Percentiles rank a stretch among this genome's conserved stretches.
Conservation (phyloP, 768 basidiomycete species). For the Lentinula sp. region DNA sequence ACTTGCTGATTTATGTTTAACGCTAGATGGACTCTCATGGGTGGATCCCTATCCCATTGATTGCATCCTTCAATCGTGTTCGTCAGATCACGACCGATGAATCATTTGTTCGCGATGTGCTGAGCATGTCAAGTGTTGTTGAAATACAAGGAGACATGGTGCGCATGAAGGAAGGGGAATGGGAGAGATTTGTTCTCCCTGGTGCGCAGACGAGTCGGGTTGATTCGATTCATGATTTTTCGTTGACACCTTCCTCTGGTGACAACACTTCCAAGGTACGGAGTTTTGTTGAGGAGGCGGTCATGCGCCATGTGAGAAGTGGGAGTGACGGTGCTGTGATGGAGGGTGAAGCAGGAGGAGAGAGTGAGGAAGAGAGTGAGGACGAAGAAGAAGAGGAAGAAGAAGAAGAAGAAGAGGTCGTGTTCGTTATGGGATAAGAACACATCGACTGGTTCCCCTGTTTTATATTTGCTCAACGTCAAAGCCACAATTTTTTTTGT, state of each 20-base stretch:
- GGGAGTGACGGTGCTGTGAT: neutral
- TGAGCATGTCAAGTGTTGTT: constrained; percentile 58
- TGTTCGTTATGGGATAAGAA: constrained; percentile 59
- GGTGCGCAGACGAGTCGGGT: constrained; percentile 48
- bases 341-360: neutral
- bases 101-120: constrained; percentile 62
- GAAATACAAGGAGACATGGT: constrained; percentile 63
- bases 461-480: neutral
- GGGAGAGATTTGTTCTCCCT: constrained; percentile 60
- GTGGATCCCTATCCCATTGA: constrained; percentile 76
- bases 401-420: constrained; percentile 47
- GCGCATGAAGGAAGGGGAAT: constrained; percentile 48
- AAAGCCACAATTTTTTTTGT: neutral
- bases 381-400: constrained; percentile 26
- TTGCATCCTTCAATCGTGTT: constrained; percentile 88
- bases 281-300: constrained; percentile 11
- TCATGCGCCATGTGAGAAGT: neutral
- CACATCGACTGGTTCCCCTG: constrained; percentile 17
- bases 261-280: neutral
- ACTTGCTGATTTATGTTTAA: neutral
- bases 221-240: constrained; percentile 20
- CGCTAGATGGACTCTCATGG: constrained; percentile 83
- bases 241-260: constrained; percentile 3
- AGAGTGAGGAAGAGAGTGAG: constrained; percentile 5
- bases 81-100: constrained; percentile 54